phyloP scores from a whole-genome alignment of 805 yeast genomes.

The Zygosaccharomyces rouxii region DNA sequence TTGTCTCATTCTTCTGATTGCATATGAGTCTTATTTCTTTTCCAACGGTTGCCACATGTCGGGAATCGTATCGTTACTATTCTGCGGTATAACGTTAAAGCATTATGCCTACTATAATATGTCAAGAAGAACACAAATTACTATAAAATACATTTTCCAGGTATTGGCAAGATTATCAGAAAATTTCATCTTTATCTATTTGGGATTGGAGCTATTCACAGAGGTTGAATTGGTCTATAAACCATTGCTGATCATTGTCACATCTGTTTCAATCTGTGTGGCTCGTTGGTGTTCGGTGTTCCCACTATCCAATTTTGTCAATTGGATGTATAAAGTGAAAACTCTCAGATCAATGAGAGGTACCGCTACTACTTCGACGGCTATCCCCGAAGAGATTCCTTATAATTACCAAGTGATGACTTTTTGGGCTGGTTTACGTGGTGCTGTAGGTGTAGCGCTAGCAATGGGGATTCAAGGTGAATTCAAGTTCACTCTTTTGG shows the following conservation, averaged over 20 bases:
- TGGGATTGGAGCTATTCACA: constrained; percentile 91
- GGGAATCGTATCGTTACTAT: constrained; percentile 89
- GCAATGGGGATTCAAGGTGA: constrained; percentile 98
- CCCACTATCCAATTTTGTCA: constrained; percentile 81
- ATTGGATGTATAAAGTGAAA: constrained; percentile 67
- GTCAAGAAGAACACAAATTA: constrained; percentile 96
- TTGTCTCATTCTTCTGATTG: constrained; percentile 81
- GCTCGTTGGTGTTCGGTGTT: constrained; percentile 98
- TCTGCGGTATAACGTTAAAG: constrained; percentile 94
- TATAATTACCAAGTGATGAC: constrained; percentile 97
- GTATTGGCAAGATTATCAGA: constrained; percentile 91
- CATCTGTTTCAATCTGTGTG: constrained; percentile 84
- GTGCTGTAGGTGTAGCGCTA: constrained; percentile 98
- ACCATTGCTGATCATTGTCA: constrained; percentile 85
- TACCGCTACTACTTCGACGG: constrained; percentile 24
- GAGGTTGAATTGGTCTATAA: constrained; percentile 94
- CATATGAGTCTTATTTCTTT: constrained; percentile 94
- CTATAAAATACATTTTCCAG: constrained; percentile 92
- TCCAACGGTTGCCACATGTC: constrained; percentile 99
- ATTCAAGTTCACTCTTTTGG: constrained; percentile 78
- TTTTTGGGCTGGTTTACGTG: constrained; percentile 98
- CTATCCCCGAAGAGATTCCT: constrained; percentile 81
- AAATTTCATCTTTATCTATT: constrained; percentile 91
- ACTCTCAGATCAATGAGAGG: constrained; percentile 44
- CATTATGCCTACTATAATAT: constrained; percentile 96